Conservation (phyloP, 2,329 filamentous ascomycete genomes). For the Diplodia intermedia region DNA sequence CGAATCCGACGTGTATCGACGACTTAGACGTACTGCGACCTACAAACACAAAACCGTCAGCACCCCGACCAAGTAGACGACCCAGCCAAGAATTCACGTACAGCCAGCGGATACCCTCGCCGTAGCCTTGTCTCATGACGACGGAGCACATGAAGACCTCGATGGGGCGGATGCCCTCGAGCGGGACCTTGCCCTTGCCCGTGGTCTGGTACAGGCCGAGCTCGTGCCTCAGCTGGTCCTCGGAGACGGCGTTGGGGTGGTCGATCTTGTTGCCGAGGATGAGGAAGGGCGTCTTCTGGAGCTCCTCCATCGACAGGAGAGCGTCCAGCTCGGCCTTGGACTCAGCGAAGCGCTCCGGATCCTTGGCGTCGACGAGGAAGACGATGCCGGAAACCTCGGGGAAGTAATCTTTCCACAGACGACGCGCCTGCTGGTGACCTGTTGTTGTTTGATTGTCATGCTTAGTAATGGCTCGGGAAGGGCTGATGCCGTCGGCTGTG, state of each 20-base stretch:
- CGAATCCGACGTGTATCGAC: neutral
- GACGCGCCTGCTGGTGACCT: conserved; percentile 48
- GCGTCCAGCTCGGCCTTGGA: conserved; percentile 95
- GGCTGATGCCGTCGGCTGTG: neutral
- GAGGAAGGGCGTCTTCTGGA: conserved; percentile 93
- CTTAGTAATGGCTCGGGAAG: conserved; percentile 23
- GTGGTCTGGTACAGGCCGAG: conserved; percentile 95
- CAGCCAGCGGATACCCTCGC: conserved; percentile 52
- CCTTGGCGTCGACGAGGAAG: conserved; percentile 97
- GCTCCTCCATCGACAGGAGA: conserved; percentile 94
- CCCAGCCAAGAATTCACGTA: neutral
- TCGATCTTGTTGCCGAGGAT: conserved; percentile 99
- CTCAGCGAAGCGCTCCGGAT: conserved; percentile 91
- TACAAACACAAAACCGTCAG: neutral
- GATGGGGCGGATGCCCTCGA: conserved; percentile 91
- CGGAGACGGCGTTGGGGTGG: conserved; percentile 91
- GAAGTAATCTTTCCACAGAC: conserved; percentile 51
- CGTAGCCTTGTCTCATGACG: conserved; percentile 89
- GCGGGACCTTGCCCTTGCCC: conserved; percentile 90
- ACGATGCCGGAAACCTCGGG: conserved; percentile 73
- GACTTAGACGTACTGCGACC: conserved; percentile 28
- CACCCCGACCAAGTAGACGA: neutral
- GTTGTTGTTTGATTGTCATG: neutral
- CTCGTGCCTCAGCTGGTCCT: conserved; percentile 92
- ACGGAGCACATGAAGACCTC: conserved; percentile 99